Conservation (phyloP, 2,329 filamentous ascomycete species). For the Aureobasidium mangrovei region DNA sequence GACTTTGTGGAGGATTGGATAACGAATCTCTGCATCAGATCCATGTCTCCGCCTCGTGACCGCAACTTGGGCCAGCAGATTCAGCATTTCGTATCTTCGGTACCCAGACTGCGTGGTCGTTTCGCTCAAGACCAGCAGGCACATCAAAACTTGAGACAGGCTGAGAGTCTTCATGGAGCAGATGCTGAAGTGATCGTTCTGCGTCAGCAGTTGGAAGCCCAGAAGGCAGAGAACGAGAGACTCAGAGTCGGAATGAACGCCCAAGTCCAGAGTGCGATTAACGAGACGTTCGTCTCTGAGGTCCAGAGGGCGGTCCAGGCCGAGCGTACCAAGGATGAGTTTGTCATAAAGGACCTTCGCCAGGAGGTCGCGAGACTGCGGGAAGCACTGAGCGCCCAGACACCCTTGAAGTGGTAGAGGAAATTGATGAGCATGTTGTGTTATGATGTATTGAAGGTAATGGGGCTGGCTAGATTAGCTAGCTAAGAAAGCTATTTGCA, state of each 20-base stretch:
- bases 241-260: not conserved
- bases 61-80: not conserved
- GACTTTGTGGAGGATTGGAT: slow-evolving; percentile 15
- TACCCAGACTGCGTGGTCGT: not conserved
- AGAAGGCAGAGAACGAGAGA: slow-evolving; percentile 16
- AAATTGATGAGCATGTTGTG: not conserved
- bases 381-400: not conserved
- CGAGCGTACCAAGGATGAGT: slow-evolving; percentile 19
- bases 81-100: not conserved
- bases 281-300: slow-evolving; percentile 14
- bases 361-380: slow-evolving; percentile 15
- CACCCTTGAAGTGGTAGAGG: not conserved
- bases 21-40: not conserved
- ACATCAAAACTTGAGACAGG: not conserved
- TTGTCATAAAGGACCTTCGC: slow-evolving; percentile 16
- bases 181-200: slow-evolving; percentile 17
- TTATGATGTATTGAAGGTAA: not conserved
- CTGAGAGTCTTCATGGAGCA: not conserved
- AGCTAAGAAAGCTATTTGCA: slow-evolving; percentile 2
- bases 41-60: not conserved
- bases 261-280: not conserved
- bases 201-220: slow-evolving; percentile 16
- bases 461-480: not conserved
- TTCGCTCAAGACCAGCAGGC: not conserved
- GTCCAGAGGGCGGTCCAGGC: slow-evolving; percentile 20